These are phyloP conservation scores for Lasiodiplodia sp. DNA, from an alignment of 2,329 filamentous ascomycete species.

Conservation along the genomic window DNA sequence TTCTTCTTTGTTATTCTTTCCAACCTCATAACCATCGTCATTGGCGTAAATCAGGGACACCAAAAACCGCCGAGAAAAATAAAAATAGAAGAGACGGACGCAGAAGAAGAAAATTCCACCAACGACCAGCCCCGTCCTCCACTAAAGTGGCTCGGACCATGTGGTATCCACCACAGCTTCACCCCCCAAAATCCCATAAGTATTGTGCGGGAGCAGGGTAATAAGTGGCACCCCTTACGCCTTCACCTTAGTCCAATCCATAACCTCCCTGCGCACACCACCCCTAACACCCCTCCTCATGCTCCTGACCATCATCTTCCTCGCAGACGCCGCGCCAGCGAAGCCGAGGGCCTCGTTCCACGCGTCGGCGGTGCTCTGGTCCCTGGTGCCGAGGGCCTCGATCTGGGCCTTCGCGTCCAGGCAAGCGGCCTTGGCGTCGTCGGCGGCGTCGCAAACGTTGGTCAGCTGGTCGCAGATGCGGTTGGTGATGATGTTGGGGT, in stretches of 20 bases:
- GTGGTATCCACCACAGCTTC: background rate
- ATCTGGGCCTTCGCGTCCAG: slow-evolving; percentile 62
- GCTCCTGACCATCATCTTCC: background rate
- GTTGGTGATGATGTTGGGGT: slow-evolving; percentile 78
- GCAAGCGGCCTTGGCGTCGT: slow-evolving; percentile 64
- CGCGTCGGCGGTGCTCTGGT: slow-evolving; percentile 51
- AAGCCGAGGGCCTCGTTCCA: slow-evolving; percentile 53
- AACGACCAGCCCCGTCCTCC: background rate
- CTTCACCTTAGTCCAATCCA: background rate
- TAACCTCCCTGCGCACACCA: background rate
- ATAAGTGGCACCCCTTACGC: background rate
- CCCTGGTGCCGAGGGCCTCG: slow-evolving; percentile 50
- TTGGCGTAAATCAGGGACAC: background rate
- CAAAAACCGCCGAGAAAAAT: background rate
- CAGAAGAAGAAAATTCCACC: background rate
- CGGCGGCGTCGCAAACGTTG: slow-evolving; percentile 71
- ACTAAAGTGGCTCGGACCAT: background rate
- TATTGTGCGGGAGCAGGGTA: background rate
- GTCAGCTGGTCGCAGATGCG: slow-evolving; percentile 73
- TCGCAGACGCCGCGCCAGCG: slow-evolving; percentile 35
- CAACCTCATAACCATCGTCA: background rate
- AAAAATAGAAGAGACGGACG: background rate
- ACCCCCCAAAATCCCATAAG: background rate
- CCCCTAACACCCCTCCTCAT: background rate
- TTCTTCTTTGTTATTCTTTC: background rate